phyloP scores from a whole-genome alignment of 352 stramenopile genomes.

The Globisporangium acanthophoron region DNA sequence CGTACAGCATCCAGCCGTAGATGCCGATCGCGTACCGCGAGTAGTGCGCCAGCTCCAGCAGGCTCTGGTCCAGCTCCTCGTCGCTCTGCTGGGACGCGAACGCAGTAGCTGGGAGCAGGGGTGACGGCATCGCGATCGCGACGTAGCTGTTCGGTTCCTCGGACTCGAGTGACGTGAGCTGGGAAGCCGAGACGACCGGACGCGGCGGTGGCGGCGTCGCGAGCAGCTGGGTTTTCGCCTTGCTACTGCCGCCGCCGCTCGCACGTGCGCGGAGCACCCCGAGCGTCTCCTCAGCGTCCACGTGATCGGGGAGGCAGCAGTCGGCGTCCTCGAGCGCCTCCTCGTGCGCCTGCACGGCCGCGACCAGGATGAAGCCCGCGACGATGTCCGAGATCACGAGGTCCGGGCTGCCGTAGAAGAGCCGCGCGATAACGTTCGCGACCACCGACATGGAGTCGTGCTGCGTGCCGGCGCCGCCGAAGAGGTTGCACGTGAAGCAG shows the following conservation, averaged over 20 bases:
- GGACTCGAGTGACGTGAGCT: constrained; percentile 19
- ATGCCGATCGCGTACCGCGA: constrained; percentile 85
- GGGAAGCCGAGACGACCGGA: constrained; percentile 10
- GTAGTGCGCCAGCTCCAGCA: constrained; percentile 74
- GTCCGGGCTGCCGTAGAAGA: constrained; percentile 85
- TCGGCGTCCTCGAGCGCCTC: constrained; percentile 29
- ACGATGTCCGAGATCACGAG: constrained; percentile 87
- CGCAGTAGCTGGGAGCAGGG: not conserved
- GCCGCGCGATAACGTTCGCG: constrained; percentile 73
- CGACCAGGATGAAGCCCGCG: constrained; percentile 75
- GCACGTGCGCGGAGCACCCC: constrained; percentile 44
- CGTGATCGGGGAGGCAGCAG: constrained; percentile 17
- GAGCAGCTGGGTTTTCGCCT: not conserved
- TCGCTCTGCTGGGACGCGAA: constrained; percentile 22
- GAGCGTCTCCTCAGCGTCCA: constrained; percentile 41
- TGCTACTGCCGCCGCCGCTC: not conserved
- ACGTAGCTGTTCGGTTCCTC: constrained; percentile 29
- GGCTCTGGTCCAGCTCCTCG: constrained; percentile 31
- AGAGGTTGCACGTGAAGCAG: constrained; percentile 86
- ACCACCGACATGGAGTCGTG: constrained; percentile 88
- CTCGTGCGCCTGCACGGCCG: constrained; percentile 77
- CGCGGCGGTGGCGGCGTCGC: not conserved
- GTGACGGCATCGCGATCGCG: constrained; percentile 43
- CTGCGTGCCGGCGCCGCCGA: constrained; percentile 75
- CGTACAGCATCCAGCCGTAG: constrained; percentile 88